A percentile compares a stretch with the other conserved stretches of the same genome.
Evolutionary conservation across 768 basidiomycete species (phyloP).

Genomic region (Tephrocybe sp.): DNA sequence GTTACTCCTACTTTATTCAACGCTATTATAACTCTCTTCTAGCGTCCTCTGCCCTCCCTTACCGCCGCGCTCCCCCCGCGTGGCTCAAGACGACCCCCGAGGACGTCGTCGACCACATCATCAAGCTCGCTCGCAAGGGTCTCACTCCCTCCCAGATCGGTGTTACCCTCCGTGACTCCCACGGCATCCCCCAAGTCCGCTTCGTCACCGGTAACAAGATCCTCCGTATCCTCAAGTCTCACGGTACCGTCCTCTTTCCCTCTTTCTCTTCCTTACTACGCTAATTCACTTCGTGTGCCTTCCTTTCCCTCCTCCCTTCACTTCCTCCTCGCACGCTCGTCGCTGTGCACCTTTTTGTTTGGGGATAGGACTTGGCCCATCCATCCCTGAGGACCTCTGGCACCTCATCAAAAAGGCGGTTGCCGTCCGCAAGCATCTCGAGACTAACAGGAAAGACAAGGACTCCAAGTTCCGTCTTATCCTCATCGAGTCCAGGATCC

Average conservation of each 20-base stretch:
- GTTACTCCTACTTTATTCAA: neutral
- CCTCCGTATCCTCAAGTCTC: slow-evolving; percentile 93
- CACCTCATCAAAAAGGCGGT: slow-evolving; percentile 99
- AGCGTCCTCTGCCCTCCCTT: slow-evolving; percentile 96
- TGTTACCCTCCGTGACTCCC: slow-evolving; percentile 96
- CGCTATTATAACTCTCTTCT: neutral
- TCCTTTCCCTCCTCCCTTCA: slow-evolving; percentile 11
- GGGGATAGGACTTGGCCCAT: slow-evolving; percentile 89
- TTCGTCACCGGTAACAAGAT: slow-evolving; percentile 99
- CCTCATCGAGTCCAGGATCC: slow-evolving; percentile 98
- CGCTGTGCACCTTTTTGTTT: slow-evolving; percentile 46
- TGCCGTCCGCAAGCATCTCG: slow-evolving; percentile 97
- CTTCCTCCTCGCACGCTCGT: slow-evolving; percentile 13
- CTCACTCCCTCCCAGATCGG: slow-evolving; percentile 97
- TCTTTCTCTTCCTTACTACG: neutral
- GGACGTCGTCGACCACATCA: slow-evolving; percentile 94
- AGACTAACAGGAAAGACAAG: slow-evolving; percentile 98
- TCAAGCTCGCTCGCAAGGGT: slow-evolving; percentile 97
- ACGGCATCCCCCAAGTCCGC: slow-evolving; percentile 97
- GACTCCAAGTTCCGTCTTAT: slow-evolving; percentile 96
- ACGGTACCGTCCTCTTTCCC: slow-evolving; percentile 56
- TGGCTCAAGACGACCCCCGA: slow-evolving; percentile 98
- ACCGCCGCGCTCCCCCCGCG: slow-evolving; percentile 89
- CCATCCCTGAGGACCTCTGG: slow-evolving; percentile 99
- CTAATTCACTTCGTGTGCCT: slow-evolving; percentile 26